Conservation (phyloP, 108 stramenopile species). For the Pseudonitzschia multiseries region DNA sequence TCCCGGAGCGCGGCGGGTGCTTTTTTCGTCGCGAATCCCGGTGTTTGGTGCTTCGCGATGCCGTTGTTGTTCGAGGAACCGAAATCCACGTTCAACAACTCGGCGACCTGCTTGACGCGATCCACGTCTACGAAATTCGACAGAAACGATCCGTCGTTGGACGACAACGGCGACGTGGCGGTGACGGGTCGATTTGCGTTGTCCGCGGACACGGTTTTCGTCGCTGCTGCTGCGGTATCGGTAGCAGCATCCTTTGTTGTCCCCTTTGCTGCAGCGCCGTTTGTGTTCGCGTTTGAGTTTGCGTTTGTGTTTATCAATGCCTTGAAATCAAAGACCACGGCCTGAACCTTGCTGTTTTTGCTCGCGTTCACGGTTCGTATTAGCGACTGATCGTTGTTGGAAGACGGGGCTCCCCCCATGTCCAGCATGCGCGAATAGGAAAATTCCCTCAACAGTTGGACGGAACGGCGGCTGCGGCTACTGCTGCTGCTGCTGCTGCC, state of each 20-base stretch:
- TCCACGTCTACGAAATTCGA: constrained; percentile 21
- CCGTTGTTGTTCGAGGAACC: no score
- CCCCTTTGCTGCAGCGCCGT: neutral
- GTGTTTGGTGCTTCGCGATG: neutral
- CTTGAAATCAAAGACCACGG: constrained; percentile 83
- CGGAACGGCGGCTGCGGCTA: neutral
- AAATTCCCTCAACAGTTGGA: neutral
- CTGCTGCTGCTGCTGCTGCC: neutral
- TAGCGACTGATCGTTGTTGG: constrained; percentile 30
- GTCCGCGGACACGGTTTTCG: neutral
- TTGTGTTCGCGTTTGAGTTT: constrained; percentile 13
- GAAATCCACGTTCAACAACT: constrained; percentile 53
- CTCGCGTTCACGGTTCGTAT: constrained; percentile 52
- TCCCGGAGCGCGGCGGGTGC: constrained; percentile 2
- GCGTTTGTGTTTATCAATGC: constrained; percentile 47
- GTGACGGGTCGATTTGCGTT: no score
- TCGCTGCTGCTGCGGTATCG: neutral
- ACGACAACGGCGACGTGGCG: constrained; percentile 6
- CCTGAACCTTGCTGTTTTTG: constrained; percentile 79
- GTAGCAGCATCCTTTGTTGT: no score
- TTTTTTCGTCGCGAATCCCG: constrained; percentile 19
- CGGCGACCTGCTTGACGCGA: constrained; percentile 54
- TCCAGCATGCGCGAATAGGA: constrained; percentile 61
- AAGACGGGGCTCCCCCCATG: constrained; percentile 66
- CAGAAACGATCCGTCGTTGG: constrained; percentile 9